Conservation (phyloP, 2,329 filamentous ascomycete genomes). For the Curvularia verruculosa region DNA sequence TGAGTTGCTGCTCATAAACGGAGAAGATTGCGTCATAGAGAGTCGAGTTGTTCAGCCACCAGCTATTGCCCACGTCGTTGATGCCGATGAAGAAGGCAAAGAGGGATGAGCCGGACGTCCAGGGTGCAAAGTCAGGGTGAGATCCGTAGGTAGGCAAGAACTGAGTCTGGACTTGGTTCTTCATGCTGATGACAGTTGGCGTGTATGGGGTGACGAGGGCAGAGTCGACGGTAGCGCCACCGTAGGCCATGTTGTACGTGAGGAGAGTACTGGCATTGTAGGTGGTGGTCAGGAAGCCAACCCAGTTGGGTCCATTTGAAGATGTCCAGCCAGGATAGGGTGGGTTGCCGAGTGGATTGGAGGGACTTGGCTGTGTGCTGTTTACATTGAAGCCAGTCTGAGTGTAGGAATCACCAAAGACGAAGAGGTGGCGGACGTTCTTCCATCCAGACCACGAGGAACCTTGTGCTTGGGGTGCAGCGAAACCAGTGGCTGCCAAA, state of each 20-base stretch:
- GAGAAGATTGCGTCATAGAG: conserved; percentile 46
- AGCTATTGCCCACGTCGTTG: conserved; percentile 62
- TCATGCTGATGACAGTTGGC: conserved; percentile 57
- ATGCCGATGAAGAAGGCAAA: conserved; percentile 63
- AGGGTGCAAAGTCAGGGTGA: conserved; percentile 45
- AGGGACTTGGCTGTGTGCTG: conserved; percentile 57
- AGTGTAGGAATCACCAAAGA: conserved; percentile 64
- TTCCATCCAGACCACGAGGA: conserved; percentile 43
- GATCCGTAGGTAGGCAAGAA: conserved; percentile 53
- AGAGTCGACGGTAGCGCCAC: conserved; percentile 52
- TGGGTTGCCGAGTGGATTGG: conserved; percentile 68
- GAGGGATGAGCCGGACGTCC: conserved; percentile 54
- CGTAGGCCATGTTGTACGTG: conserved; percentile 61
- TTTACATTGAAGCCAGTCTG: conserved; percentile 64
- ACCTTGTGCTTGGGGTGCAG: conserved; percentile 22
- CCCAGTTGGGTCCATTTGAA: conserved; percentile 61
- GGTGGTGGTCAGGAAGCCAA: conserved; percentile 53
- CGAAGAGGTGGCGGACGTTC: conserved; percentile 43
- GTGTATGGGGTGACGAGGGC: conserved; percentile 57
- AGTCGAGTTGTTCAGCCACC: conserved; percentile 49
- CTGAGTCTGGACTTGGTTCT: conserved; percentile 57
- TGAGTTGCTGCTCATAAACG: conserved; percentile 47
- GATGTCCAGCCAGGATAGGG: conserved; percentile 53
- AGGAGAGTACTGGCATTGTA: conserved; percentile 52
- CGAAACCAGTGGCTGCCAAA: conserved; percentile 27